Evolutionary conservation across 345 rosid species (phyloP).

Genomic region (Eucalyptus sp.): DNA sequence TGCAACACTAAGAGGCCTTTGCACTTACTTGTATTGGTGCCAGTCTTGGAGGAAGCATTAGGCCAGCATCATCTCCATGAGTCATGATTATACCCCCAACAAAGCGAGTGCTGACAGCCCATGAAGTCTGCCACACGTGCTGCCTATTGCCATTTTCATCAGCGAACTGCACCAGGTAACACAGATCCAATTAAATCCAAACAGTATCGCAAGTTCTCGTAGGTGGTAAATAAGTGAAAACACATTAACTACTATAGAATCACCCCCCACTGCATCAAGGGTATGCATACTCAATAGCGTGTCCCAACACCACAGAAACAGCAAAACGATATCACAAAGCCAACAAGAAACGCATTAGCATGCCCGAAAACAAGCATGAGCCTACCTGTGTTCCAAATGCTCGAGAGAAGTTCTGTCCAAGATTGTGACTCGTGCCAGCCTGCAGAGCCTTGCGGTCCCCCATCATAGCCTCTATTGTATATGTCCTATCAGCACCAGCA

Average conservation of each 20-base stretch:
- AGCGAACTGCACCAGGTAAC: conserved; percentile 39
- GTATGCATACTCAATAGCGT: not conserved
- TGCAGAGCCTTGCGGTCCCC: conserved; percentile 93
- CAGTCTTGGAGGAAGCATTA: conserved; percentile 84
- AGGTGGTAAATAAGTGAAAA: not conserved
- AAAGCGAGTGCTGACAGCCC: conserved; percentile 96
- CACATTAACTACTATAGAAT: not conserved
- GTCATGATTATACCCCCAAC: conserved; percentile 96
- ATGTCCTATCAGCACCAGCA: conserved; percentile 87
- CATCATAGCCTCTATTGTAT: conserved; percentile 99
- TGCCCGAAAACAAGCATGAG: not conserved
- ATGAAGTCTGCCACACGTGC: conserved; percentile 98
- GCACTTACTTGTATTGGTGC: conserved; percentile 76
- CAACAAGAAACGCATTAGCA: not conserved
- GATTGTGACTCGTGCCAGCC: conserved; percentile 93
- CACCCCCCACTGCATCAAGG: not conserved
- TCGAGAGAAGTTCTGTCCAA: conserved; percentile 86
- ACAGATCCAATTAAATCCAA: not conserved
- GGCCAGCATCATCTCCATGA: conserved; percentile 92
- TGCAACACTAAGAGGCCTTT: not conserved
- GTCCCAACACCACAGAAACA: not conserved
- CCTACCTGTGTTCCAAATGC: conserved; percentile 81
- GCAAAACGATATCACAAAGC: not conserved
- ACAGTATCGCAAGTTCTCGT: not conserved
- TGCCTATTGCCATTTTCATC: conserved; percentile 91